Evolutionary conservation across 306 rosid genomes (phyloP).

Genomic region (Cucumis sativus): DNA sequence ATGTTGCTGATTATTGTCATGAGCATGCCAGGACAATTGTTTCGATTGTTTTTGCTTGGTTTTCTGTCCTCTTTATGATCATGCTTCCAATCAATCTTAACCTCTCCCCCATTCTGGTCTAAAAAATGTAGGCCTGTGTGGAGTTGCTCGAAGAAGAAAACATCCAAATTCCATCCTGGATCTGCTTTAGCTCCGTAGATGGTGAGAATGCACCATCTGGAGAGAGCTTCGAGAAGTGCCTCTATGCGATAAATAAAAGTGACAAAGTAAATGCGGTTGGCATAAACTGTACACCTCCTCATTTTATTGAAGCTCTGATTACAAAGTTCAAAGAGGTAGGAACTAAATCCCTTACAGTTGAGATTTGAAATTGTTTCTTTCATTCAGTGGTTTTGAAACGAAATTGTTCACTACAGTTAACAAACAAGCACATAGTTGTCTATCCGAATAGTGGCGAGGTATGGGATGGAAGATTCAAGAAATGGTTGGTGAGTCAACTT

Average conservation of each 20-base stretch:
- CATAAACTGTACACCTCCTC: constrained; percentile 87
- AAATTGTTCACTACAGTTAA: constrained; percentile 35
- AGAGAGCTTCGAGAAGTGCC: constrained; percentile 73
- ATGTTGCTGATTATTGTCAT: neutral
- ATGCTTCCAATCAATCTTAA: neutral
- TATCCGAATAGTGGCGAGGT: constrained; percentile 84
- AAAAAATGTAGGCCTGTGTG: constrained; percentile 43
- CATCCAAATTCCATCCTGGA: constrained; percentile 65
- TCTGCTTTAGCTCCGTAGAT: constrained; percentile 74
- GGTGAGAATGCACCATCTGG: constrained; percentile 80
- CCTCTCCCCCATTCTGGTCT: neutral
- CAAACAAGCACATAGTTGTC: constrained; percentile 57
- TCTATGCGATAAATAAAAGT: constrained; percentile 38
- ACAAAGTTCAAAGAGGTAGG: constrained; percentile 53
- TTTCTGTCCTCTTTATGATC: neutral
- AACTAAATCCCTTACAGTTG: neutral
- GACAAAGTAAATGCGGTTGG: constrained; percentile 65
- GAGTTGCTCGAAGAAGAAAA: constrained; percentile 84
- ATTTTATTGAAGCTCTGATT: constrained; percentile 52
- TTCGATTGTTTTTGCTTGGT: neutral
- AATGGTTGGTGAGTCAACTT: constrained; percentile 60
- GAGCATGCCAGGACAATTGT: neutral
- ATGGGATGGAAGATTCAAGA: constrained; percentile 82
- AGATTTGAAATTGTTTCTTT: neutral
- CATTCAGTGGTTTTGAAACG: neutral